Conservation (phyloP, 1,139 yeast species). For the Eremothecium gossypii region DNA sequence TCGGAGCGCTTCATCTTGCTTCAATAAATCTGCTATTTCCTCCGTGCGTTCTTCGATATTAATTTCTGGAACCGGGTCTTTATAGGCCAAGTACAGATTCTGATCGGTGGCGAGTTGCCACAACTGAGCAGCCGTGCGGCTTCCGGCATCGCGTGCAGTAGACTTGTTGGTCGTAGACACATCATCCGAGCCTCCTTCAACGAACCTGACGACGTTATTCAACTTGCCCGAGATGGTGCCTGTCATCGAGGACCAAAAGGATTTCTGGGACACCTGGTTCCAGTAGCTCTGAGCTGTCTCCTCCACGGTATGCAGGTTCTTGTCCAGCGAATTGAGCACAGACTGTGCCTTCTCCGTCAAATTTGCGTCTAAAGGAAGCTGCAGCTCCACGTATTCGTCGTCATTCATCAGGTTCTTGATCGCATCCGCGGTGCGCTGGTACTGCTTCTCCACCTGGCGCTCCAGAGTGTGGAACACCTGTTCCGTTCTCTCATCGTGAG, state of each 20-base stretch:
- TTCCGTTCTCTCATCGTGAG: constrained; percentile 29
- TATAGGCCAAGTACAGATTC: constrained; percentile 35
- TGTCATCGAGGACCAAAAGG: constrained; percentile 25
- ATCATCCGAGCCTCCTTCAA: constrained; percentile 6
- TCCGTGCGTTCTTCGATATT: constrained; percentile 44
- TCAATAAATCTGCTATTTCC: constrained; percentile 42
- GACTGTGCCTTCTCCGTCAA: constrained; percentile 25
- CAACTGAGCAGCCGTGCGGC: constrained; percentile 51
- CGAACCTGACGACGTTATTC: constrained; percentile 16
- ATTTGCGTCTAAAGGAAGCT: constrained; percentile 18
- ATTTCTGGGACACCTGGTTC: constrained; percentile 20
- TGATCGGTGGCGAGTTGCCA: constrained; percentile 41
- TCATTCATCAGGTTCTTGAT: constrained; percentile 17
- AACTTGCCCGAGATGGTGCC: constrained; percentile 16
- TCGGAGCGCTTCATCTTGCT: constrained; percentile 45
- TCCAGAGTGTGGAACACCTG: constrained; percentile 32
- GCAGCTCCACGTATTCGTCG: constrained; percentile 16
- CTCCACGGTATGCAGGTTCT: constrained; percentile 24
- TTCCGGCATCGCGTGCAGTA: constrained; percentile 36
- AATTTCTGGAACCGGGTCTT: constrained; percentile 33
- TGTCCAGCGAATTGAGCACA: constrained; percentile 20
- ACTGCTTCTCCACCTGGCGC: constrained; percentile 22
- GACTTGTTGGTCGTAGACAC: constrained; percentile 22
- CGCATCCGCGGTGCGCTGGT: constrained; percentile 22
- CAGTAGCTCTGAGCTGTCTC: constrained; percentile 24